These are phyloP conservation scores for Amylocystis lapponica DNA, from an alignment of 768 basidiomycete genomes.

Conservation along the genomic window DNA sequence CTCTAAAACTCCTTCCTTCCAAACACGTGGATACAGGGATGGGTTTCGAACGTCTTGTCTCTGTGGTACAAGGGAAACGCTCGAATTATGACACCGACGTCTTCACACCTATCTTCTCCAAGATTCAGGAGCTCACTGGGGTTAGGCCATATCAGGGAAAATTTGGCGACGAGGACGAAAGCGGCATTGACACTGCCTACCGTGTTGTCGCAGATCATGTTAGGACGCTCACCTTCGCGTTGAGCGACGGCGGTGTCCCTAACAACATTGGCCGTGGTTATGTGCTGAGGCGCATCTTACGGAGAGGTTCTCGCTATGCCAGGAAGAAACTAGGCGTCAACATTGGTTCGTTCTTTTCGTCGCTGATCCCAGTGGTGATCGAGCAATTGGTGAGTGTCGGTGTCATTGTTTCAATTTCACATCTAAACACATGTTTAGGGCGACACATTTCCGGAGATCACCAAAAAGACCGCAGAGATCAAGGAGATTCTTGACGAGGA, in stretches of 20 bases:
- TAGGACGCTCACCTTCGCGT: constrained; percentile 89
- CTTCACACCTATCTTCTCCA: constrained; percentile 83
- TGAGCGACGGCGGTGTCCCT: constrained; percentile 95
- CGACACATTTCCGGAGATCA: constrained; percentile 88
- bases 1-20: constrained; percentile 72
- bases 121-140: constrained; percentile 84
- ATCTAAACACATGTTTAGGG: constrained; percentile 41
- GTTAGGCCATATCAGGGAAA: constrained; percentile 84
- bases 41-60: constrained; percentile 98
- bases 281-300: constrained; percentile 89
- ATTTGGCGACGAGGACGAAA: constrained; percentile 90
- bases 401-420: neutral
- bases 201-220: constrained; percentile 96
- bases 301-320: constrained; percentile 92
- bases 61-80: constrained; percentile 80
- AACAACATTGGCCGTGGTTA: constrained; percentile 97
- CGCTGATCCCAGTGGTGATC: constrained; percentile 82
- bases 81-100: constrained; percentile 99
- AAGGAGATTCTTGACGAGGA: constrained; percentile 97
- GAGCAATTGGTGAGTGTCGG: constrained; percentile 69
- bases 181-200: constrained; percentile 97
- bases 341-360: constrained; percentile 94
- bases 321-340: constrained; percentile 90
- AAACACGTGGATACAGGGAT: constrained; percentile 99
- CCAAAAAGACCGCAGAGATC: constrained; percentile 71